Evolutionary conservation across 225 moss, liverwort and hornwort genomes (phyloP).

Genomic region (Bryoerythrophyllum caledonicum): DNA sequence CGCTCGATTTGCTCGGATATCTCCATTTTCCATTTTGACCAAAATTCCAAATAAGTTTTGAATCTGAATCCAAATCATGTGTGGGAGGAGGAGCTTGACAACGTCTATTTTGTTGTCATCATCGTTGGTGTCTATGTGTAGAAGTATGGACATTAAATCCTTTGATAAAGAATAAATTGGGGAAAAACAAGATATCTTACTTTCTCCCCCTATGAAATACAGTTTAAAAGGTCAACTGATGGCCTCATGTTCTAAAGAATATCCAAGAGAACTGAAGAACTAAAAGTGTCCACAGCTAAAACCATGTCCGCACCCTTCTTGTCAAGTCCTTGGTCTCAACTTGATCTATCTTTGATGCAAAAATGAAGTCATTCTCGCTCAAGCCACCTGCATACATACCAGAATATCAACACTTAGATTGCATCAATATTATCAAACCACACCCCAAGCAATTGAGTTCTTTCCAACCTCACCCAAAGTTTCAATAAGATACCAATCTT

Average conservation of each 20-base stretch:
- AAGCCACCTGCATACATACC: slow-evolving; percentile 56
- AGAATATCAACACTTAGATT: neutral
- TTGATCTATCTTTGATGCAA: slow-evolving; percentile 84
- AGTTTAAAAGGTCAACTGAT: neutral
- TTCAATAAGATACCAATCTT: too few relatives aligned
- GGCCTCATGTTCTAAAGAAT: slow-evolving; percentile 4
- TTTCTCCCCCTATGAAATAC: neutral
- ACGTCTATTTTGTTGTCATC: too few relatives aligned
- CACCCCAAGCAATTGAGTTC: neutral
- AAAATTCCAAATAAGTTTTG: too few relatives aligned
- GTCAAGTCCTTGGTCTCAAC: slow-evolving; percentile 74
- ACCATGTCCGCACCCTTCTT: slow-evolving; percentile 65
- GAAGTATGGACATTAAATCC: neutral
- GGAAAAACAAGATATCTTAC: neutral
- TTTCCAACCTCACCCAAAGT: too few relatives aligned
- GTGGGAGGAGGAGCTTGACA: too few relatives aligned
- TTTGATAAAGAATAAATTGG: slow-evolving; percentile 6
- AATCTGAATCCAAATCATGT: too few relatives aligned
- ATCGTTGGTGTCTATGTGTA: too few relatives aligned
- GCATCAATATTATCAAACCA: neutral
- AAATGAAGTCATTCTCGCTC: slow-evolving; percentile 83
- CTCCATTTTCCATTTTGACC: too few relatives aligned
- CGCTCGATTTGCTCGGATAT: too few relatives aligned
- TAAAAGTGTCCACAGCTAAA: slow-evolving; percentile 16
- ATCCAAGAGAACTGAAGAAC: too few relatives aligned